Conservation (phyloP, 2,329 filamentous ascomycete species). For the Fusarium clavum region DNA sequence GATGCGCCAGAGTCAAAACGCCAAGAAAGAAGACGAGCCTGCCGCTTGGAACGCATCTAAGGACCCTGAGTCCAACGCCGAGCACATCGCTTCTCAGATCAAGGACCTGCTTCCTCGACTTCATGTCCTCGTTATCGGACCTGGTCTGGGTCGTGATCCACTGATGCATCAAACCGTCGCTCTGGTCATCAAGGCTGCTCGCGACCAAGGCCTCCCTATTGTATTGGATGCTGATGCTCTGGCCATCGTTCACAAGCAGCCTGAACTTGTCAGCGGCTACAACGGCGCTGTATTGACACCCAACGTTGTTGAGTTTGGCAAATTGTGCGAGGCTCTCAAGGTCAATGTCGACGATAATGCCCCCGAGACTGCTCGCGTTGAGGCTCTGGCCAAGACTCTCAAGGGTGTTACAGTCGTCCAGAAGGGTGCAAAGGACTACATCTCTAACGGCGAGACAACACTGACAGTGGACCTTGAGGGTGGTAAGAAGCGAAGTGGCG, state of each 20-base stretch:
- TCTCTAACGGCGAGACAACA: conserved; percentile 83
- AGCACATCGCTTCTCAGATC: conserved; percentile 73
- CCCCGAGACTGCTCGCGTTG: conserved; percentile 62
- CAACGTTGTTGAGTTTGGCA: conserved; percentile 91
- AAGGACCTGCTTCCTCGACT: conserved; percentile 85
- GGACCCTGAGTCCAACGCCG: conserved; percentile 64
- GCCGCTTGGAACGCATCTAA: conserved; percentile 48
- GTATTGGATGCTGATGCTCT: conserved; percentile 94
- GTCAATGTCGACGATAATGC: conserved; percentile 64
- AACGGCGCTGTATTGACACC: conserved; percentile 88
- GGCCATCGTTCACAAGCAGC: conserved; percentile 78
- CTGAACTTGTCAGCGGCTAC: conserved; percentile 83
- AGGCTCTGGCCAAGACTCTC: conserved; percentile 77
- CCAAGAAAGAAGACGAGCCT: conserved; percentile 56
- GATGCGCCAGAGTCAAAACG: conserved; percentile 77
- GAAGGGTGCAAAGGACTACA: conserved; percentile 85
- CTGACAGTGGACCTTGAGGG: conserved; percentile 81
- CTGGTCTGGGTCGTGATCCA: conserved; percentile 88
- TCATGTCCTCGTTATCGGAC: conserved; percentile 92
- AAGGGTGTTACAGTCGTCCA: conserved; percentile 92
- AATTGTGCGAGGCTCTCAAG: conserved; percentile 80
- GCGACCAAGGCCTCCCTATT: conserved; percentile 77
- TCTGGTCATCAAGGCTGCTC: conserved; percentile 81
- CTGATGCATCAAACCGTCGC: conserved; percentile 90
- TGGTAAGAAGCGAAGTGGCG: conserved; percentile 89